phyloP scores from a whole-genome alignment of 805 yeast genomes.

The Nakazawaea laoshanensis region DNA sequence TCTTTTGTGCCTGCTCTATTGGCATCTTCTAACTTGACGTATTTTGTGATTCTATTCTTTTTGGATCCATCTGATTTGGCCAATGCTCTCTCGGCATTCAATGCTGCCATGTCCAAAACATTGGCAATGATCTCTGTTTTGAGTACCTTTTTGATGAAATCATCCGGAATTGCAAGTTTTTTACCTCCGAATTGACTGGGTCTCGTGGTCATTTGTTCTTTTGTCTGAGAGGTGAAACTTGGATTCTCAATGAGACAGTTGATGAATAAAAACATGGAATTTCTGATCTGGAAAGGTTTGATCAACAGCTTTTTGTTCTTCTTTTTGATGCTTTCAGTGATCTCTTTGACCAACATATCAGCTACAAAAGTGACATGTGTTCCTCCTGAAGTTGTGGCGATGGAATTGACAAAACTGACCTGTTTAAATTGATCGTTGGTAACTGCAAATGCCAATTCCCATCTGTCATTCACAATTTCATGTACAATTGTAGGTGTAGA shows the following conservation, averaged over 20 bases:
- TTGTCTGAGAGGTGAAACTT: constrained; percentile 95
- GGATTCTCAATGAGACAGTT: constrained; percentile 95
- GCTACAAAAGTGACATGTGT: constrained; percentile 85
- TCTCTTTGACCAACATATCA: constrained; percentile 75
- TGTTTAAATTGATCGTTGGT: constrained; percentile 86
- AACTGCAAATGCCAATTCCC: constrained; percentile 95
- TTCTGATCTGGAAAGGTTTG: constrained; percentile 82
- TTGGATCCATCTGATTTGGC: constrained; percentile 84
- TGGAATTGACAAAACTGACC: constrained; percentile 93
- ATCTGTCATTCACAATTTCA: constrained; percentile 74
- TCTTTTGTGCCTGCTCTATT: constrained; percentile 93
- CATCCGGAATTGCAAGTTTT: constrained; percentile 65
- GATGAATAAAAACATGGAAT: constrained; percentile 82
- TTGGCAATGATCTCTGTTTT: constrained; percentile 68
- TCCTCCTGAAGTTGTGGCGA: constrained; percentile 96
- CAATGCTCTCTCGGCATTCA: constrained; percentile 80
- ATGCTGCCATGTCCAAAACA: constrained; percentile 74
- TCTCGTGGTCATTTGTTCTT: constrained; percentile 89
- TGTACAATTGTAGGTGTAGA: constrained; percentile 55
- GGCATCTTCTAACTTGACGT: constrained; percentile 89
- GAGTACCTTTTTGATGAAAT: constrained; percentile 61
- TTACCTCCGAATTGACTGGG: constrained; percentile 83
- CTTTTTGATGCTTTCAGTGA: constrained; percentile 66
- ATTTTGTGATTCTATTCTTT: constrained; percentile 79
- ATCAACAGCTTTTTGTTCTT: constrained; percentile 57